Evolutionary conservation across 345 rosid genomes (phyloP).

Genomic region (Eucalyptus brandiana): DNA sequence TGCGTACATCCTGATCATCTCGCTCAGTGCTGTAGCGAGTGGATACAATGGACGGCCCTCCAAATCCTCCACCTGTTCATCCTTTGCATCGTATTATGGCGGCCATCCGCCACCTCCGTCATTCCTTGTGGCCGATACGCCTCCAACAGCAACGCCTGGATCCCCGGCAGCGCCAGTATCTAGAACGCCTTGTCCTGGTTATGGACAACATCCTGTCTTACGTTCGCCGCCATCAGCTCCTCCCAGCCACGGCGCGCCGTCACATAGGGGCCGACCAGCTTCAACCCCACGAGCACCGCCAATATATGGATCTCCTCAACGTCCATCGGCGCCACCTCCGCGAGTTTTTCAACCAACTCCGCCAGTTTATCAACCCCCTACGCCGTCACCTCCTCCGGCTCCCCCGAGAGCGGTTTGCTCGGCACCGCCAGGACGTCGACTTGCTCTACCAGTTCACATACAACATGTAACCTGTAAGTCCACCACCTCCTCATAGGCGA

Average conservation of each 20-base stretch:
- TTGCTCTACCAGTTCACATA: not conserved
- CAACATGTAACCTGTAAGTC: not conserved
- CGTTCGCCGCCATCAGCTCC: not conserved
- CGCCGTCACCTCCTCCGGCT: not conserved
- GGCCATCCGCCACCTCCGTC: not conserved
- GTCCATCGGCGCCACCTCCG: not conserved
- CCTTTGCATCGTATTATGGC: not conserved
- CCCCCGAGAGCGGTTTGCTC: not conserved
- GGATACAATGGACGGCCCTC: not conserved
- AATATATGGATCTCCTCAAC: not conserved
- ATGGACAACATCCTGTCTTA: not conserved
- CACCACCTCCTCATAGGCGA: not conserved
- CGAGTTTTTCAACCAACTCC: not conserved
- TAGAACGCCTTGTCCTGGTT: not conserved
- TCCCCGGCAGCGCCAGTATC: not conserved
- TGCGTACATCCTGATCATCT: not conserved
- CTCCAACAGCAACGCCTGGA: not conserved
- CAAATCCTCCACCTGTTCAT: not conserved
- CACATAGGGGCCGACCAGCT: not conserved
- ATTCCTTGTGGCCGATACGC: not conserved
- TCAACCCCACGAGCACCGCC: not conserved
- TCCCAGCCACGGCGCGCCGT: not conserved
- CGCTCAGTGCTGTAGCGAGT: not conserved
- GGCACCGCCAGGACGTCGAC: not conserved
- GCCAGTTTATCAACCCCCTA: not conserved